Evolutionary conservation across 768 basidiomycete species (phyloP), one percentile per base, ranked within the genome.

Genomic region (Fibroporia radiculosa): DNA sequence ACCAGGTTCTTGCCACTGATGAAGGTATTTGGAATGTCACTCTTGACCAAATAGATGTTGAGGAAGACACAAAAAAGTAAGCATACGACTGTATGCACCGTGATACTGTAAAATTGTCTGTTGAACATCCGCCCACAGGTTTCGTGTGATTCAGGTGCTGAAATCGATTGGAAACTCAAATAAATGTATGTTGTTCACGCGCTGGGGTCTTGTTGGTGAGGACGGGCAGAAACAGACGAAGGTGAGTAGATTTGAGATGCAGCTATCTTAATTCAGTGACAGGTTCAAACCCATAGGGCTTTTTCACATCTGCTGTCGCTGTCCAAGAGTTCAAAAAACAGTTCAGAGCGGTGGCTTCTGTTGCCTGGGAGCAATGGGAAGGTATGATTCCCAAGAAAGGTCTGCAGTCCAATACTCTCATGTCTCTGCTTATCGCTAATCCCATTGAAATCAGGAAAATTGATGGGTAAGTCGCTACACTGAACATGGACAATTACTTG

Each of bases 191-290:
- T 59, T 80, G 26, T 76, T 64, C 58, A 76, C 75, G 26, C 72
- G 75, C 27, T 80, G 77, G 76, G 78, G 76, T n/a, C 70, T 79
- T 20, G 77, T 80, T 14, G 79, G 79, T 19, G 77, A 78, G 53
- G 65, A 64, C 22, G 79, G 79, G 0, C 65, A 69, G 54, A 62
- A 54, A 3, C 72, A 76, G 58, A 51, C 44, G 34, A 80, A 78
- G 66, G 77, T 77, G 40, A 31, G 41, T 7, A n/a, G 12, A 11
- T 4, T 4, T 11, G n/a, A n/a, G n/a, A n/a, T n/a, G n/a, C n/a
- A n/a, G n/a, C n/a, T n/a, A n/a, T n/a, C n/a, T n/a, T n/a, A n/a
- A n/a, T n/a, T n/a, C n/a, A n/a, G n/a, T n/a, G n/a, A n/a, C n/a
- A n/a, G n/a, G n/a, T n/a, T n/a, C n/a, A n/a, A n/a, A n/a, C n/a